Percentiles rank a stretch among this genome's conserved stretches.
phyloP scores from a whole-genome alignment of 108 stramenopile species.

The Cyclotella baltica region DNA sequence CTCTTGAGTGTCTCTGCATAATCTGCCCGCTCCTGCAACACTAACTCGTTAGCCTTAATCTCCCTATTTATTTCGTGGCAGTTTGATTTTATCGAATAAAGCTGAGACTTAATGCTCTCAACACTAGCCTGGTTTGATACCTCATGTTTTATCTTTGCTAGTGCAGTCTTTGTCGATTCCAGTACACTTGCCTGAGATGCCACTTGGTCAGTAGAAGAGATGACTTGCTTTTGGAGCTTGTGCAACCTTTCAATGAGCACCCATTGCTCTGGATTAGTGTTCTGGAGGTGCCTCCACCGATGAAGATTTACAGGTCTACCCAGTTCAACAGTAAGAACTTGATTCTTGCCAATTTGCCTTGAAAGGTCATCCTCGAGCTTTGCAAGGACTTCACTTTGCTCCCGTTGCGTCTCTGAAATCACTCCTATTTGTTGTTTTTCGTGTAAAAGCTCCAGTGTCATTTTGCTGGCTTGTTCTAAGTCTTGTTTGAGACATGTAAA shows the following conservation, averaged over 20 bases:
- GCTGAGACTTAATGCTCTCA: conserved; percentile 10
- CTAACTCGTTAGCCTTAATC: not conserved
- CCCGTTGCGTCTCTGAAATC: conserved; percentile 14
- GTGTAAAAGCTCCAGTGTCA: conserved; percentile 2
- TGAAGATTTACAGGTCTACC: conserved; percentile 30
- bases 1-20: conserved; percentile 2
- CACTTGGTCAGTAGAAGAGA: not conserved
- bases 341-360: conserved; percentile 20
- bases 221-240: too few species aligned
- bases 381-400: conserved; percentile 17
- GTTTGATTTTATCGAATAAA: not conserved
- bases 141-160: not conserved
- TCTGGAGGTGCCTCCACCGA: conserved; percentile 20
- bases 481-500: conserved; percentile 7
- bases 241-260: too few species aligned
- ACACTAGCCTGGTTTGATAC: not conserved
- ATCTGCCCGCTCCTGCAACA: conserved; percentile 7
- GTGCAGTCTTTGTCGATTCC: too few species aligned
- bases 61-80: conserved; percentile 1
- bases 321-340: conserved; percentile 12
- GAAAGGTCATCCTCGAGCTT: conserved; percentile 16
- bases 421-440: not conserved
- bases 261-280: not conserved
- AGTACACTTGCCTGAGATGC: conserved; percentile 1
- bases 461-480: not conserved